Evolutionary conservation across 495 filamentous ascomycete genomes (phyloP), one percentile per base, ranked within the genome.

Genomic region (Podospora sp.): DNA sequence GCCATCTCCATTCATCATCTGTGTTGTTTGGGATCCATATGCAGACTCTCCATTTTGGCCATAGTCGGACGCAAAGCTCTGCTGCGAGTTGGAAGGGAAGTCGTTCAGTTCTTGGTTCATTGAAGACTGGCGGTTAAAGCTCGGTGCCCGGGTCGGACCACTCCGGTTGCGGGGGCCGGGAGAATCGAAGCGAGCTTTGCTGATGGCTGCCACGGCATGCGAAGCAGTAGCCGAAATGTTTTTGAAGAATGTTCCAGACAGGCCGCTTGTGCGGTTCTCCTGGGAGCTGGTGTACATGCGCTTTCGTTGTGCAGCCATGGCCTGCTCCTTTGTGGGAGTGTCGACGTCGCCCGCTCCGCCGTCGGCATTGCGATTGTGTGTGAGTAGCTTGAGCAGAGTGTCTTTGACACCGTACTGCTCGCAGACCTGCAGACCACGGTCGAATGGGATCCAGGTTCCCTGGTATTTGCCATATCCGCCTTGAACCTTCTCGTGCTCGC

Each of bases 401-500:
- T 97, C 93, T 72, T 96, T 93, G 27, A 99, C 95, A 25, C 92
- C 91, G 75, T 99, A 97, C 75, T 96, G 91, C 52, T 88, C 88
- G 70, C 95, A 97, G 65, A 99, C 93, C 65, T 97, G 92, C 35
- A 96, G 86, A 2, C 94, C 95, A 62, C 94, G 85, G 51, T 91
- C 88, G 73, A 94, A 97, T 69, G 90, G 92, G 62, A 98, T 95
- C 95, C 95, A 99, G 2, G 95, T 99, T 21, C 95, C 95, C 79
- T 99, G 95, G 72, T 98, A 99, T 82, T 97, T 97, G 59, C 95
- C 95, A 73, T 99, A 99, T 8, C 95, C 96, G 12, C 95, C 95
- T 74, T 99, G 95, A 8, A 99, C 94, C 81, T 98, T 99, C 74
- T 99, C 95, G 76, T 99, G 94, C 71, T 95, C 91, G 64, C 95